Percentiles rank a stretch among this genome's conserved stretches.
phyloP scores from a whole-genome alignment of 495 filamentous ascomycete genomes.

The Tuber umbilicatum region DNA sequence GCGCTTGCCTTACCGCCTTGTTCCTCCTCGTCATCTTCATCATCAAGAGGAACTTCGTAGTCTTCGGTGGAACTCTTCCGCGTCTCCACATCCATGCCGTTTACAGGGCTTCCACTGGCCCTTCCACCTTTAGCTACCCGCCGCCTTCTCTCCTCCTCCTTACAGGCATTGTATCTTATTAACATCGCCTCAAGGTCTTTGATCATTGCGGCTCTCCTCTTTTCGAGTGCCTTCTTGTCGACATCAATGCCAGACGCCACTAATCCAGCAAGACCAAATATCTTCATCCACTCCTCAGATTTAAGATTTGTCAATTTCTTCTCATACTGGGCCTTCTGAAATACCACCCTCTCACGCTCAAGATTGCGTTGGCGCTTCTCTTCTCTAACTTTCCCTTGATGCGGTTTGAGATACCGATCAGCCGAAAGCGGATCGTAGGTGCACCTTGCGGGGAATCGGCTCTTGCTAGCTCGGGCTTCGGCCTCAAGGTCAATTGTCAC shows the following conservation, averaged over 20 bases:
- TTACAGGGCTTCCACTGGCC: slow-evolving; percentile 33
- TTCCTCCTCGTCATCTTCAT: slow-evolving; percentile 19
- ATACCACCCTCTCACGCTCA: slow-evolving; percentile 82
- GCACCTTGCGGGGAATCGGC: slow-evolving; percentile 21
- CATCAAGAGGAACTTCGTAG: slow-evolving; percentile 15
- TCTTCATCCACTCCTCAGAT: slow-evolving; percentile 85
- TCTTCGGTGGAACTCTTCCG: slow-evolving; percentile 17
- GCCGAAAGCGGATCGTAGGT: slow-evolving; percentile 31
- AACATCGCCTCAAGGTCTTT: slow-evolving; percentile 69
- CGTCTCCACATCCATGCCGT: slow-evolving; percentile 26
- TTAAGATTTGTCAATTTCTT: slow-evolving; percentile 78
- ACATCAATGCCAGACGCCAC: slow-evolving; percentile 51
- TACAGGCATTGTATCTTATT: slow-evolving; percentile 81
- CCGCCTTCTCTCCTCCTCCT: slow-evolving; percentile 77
- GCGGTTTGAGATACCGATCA: slow-evolving; percentile 29
- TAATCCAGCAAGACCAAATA: slow-evolving; percentile 77
- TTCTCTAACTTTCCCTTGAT: slow-evolving; percentile 27
- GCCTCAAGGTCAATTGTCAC: slow-evolving; percentile 33
- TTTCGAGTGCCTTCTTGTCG: slow-evolving; percentile 76
- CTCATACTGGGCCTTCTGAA: slow-evolving; percentile 83
- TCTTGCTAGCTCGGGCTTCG: slow-evolving; percentile 27
- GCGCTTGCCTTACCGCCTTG: slow-evolving; percentile 15
- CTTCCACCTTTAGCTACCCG: slow-evolving; percentile 45
- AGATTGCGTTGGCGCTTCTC: slow-evolving; percentile 92
- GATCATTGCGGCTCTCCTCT: slow-evolving; percentile 76